Evolutionary conservation across 306 rosid genomes (phyloP), one percentile per base, ranked within the genome.

Genomic region (Clitoria ternatea): DNA sequence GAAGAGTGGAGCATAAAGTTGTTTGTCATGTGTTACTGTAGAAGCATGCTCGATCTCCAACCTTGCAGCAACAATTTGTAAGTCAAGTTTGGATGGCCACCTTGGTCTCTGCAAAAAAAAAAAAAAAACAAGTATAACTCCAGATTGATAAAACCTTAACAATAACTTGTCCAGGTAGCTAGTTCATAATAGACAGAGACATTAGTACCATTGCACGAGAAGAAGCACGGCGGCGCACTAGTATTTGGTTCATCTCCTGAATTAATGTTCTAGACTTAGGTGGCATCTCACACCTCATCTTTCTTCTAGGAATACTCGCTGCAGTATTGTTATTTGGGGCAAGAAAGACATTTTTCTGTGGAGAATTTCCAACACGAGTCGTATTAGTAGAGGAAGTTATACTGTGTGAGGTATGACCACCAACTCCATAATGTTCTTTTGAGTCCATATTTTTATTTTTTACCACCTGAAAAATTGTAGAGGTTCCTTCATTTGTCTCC

Each of bases 1-100:
- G 72, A 84, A 91, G 62, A 94, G 84, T 50, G 96, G 89, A 73
- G 89, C 86, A 73, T 89, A 80, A 56, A 94, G 92, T 66, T 85
- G 87, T 74, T 36, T 80, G 79, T 91, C 95, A 54, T 77, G 70
- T 75, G 71, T 70, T 47, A 72, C 70, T 11, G 43, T 29, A 49
- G 92, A 76, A 62, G 96, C 92, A 60, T 75, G 83, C 88, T 84
- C 81, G 15, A 94, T 86, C 82, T 84, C 87, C 13, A 80, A 79
- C 85, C 83, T 94, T 20, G 85, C 88, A 71, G 89, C 90, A 59
- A 89, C 76, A 75, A 89, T 83, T 39, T 91, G 90, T 70, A 10
- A 74, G 80, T 94, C 96, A 53, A 82, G 89, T 57, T 80, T 73
- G 57, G 97, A 89, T 24, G 95, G 80, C 90, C 97, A 72, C 64